Evolutionary conservation across 176 grass and related monocot genomes (phyloP).

Genomic region (Oryza glaberrima): DNA sequence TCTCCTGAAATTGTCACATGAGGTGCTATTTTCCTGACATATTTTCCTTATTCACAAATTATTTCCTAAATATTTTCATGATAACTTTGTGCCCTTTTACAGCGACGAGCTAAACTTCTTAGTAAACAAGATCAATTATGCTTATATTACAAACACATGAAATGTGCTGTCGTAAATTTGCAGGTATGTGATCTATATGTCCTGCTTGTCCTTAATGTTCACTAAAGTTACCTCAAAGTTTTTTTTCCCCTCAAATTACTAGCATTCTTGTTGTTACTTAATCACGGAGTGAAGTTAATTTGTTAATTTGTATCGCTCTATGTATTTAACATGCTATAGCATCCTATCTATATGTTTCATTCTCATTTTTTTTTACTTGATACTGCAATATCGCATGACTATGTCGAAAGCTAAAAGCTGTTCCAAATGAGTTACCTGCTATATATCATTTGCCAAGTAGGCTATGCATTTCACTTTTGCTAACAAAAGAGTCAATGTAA

Average conservation of each 20-base stretch:
- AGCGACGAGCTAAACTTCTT: slow-evolving; percentile 34
- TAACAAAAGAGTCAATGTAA: no score
- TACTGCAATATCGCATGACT: no score
- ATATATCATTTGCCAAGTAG: no score
- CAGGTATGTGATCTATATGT: slow-evolving; percentile 17
- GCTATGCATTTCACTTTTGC: no score
- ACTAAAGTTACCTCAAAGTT: background rate
- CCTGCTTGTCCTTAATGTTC: slow-evolving; percentile 4
- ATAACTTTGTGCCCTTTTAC: slow-evolving; percentile 4
- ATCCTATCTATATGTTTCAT: no score
- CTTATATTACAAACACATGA: slow-evolving; percentile 2
- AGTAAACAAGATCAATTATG: background rate
- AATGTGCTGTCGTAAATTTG: background rate
- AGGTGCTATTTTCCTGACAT: background rate
- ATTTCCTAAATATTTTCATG: slow-evolving; percentile 1
- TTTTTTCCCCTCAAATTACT: background rate
- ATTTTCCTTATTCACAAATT: background rate
- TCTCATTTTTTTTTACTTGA: no score
- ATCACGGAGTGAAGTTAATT: background rate
- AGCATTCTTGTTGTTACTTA: background rate
- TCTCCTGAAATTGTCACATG: slow-evolving; percentile 27
- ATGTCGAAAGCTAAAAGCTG: no score
- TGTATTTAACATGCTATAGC: background rate
- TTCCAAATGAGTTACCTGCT: no score
- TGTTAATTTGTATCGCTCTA: background rate